Conservation (phyloP, 495 filamentous ascomycete genomes). For the Penicillium bovifimosum region DNA sequence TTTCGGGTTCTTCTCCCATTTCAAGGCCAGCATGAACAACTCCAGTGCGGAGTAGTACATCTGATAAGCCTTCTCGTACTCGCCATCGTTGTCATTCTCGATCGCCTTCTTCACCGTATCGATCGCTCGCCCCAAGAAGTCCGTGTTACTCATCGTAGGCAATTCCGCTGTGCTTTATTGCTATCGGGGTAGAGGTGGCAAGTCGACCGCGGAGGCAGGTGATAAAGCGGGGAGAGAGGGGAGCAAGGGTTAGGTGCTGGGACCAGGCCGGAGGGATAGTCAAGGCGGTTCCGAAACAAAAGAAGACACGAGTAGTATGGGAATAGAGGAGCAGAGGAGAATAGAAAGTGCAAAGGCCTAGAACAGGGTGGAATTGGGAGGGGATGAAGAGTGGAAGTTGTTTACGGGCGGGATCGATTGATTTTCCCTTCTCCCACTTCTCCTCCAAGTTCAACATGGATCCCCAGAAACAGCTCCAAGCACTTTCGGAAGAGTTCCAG, state of each 20-base stretch:
- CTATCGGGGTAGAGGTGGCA: slow-evolving; percentile 13
- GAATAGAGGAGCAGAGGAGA: not conserved
- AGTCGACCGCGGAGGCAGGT: slow-evolving; percentile 20
- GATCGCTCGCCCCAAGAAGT: slow-evolving; percentile 94
- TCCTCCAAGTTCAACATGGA: slow-evolving; percentile 42
- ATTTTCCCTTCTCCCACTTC: slow-evolving; percentile 24
- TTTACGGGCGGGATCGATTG: slow-evolving; percentile 26
- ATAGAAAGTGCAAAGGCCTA: slow-evolving; percentile 1
- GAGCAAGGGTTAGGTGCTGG: slow-evolving; percentile 12
- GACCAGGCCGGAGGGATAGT: slow-evolving; percentile 13
- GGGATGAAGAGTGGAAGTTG: slow-evolving; percentile 18
- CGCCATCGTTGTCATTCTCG: slow-evolving; percentile 87
- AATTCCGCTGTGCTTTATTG: slow-evolving; percentile 1
- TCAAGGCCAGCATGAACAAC: slow-evolving; percentile 91
- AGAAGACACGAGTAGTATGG: not conserved
- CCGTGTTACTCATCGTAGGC: slow-evolving; percentile 83
- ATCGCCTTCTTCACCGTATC: slow-evolving; percentile 94
- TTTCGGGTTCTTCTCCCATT: slow-evolving; percentile 97
- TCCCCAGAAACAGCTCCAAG: slow-evolving; percentile 63
- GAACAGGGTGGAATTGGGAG: slow-evolving; percentile 16
- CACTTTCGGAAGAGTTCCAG: slow-evolving; percentile 80
- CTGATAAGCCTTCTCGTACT: slow-evolving; percentile 95
- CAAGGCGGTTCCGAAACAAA: not conserved
- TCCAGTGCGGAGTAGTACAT: slow-evolving; percentile 90
- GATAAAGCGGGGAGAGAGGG: slow-evolving; percentile 26